Evolutionary conservation across 2,329 filamentous ascomycete genomes (phyloP), one percentile per base, ranked within the genome.

Genomic region (Epichloe uncinata): DNA sequence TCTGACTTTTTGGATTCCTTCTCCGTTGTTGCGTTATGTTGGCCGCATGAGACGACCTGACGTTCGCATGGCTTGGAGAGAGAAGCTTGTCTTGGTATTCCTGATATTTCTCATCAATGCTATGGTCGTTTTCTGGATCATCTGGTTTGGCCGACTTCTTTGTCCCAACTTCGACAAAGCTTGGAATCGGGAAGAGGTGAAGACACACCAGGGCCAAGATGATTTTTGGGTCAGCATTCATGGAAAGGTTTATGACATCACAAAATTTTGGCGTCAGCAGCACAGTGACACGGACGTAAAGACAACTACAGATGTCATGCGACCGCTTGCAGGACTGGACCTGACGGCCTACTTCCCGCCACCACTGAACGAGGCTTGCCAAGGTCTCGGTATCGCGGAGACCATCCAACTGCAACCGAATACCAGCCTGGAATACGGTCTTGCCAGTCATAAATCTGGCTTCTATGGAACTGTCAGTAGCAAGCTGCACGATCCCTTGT

Each of bases 1-100:
- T 1, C 57, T 94, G 45, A 98, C 93, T 0, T 97, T 88, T 64
- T 97, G 87, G 85, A 93, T 96, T 56, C 93, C 93, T 0, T 97
- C 91, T 0, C 85, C 87, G 45, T 56, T 86, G 2, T 79, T 98
- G 15, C 78, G 78, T n/a, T 84, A 75, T 52, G 61, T 97, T 51
- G 93, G 93, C 34, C 86, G 91, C 20, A 98, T 98, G 93, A 94
- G 95, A 69, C 83, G 93, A 50, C 93, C 90, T 2, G 93, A 98
- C 68, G 88, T 98, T 8, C 86, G 93, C 26, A 86, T 96, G 80
- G 93, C 93, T 0, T 98, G 93, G 93, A 80, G 93, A 66, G 93
- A 98, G 62, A 98, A 98, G 68, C 47, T 98, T 11, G 84, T 93
- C 0, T 72, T 98, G 11, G 81, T 90, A 44, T 72, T 86, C 52